Conservation (phyloP, 139 green algal species). For the Chlorella sp. region DNA sequence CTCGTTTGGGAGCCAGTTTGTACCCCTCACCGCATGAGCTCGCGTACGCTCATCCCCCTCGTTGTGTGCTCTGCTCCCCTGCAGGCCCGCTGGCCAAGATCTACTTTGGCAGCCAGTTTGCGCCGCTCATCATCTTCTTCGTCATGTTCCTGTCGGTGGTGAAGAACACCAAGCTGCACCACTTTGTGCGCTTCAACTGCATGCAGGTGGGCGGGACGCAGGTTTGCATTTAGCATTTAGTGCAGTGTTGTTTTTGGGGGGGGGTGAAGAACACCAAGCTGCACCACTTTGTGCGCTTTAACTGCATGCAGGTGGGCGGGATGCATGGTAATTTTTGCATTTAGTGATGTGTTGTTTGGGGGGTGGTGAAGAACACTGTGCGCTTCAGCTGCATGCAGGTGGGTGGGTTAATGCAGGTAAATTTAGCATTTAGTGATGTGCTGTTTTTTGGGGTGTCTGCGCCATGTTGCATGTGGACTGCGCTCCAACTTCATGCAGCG, state of each 20-base stretch:
- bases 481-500: too few relatives aligned
- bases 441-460: too few relatives aligned
- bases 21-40: background rate
- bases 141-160: slow-evolving; percentile 76
- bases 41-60: background rate
- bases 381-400: too few relatives aligned
- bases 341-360: too few relatives aligned
- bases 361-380: too few relatives aligned
- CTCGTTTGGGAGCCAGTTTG: background rate
- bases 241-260: too few relatives aligned
- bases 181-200: slow-evolving; percentile 84
- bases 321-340: too few relatives aligned
- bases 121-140: slow-evolving; percentile 83
- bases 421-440: too few relatives aligned
- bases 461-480: too few relatives aligned
- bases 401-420: too few relatives aligned
- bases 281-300: slow-evolving; percentile 83
- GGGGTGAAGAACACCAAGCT: slow-evolving; percentile 82
- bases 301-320: slow-evolving; percentile 69
- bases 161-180: slow-evolving; percentile 77
- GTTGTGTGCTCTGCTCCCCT: background rate
- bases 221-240: too few relatives aligned
- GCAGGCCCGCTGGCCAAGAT: slow-evolving; percentile 56
- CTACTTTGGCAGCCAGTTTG: slow-evolving; percentile 73
- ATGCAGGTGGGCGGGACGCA: slow-evolving; percentile 67